These are phyloP conservation scores for Claviceps sp. DNA, from an alignment of 2,329 filamentous ascomycete genomes.

Conservation along the genomic window DNA sequence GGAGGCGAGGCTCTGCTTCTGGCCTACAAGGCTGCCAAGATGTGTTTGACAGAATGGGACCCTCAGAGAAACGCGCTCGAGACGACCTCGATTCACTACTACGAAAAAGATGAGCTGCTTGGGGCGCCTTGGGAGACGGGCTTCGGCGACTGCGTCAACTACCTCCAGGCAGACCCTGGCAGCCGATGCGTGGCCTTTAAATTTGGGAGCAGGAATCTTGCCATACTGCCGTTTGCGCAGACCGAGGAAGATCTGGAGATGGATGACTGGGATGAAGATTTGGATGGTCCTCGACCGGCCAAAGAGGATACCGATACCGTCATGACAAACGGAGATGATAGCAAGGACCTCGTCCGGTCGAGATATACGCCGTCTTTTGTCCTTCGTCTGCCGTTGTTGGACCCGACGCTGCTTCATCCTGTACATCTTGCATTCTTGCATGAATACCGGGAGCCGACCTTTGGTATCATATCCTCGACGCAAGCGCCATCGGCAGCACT, in stretches of 20 bases:
- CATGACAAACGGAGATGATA: conserved; percentile 21
- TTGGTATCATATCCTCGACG: conserved; percentile 80
- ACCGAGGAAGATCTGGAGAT: conserved; percentile 77
- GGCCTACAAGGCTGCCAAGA: conserved; percentile 79
- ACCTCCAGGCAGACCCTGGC: conserved; percentile 75
- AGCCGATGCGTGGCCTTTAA: conserved; percentile 90
- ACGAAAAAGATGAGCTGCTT: conserved; percentile 83
- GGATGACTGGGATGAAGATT: conserved; percentile 77
- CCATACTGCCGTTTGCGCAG: conserved; percentile 86
- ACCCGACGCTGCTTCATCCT: conserved; percentile 75
- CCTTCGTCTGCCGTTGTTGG: conserved; percentile 74
- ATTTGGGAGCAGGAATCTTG: conserved; percentile 77
- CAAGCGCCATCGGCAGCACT: conserved; percentile 61
- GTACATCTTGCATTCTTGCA: conserved; percentile 86
- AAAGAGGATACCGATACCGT: conserved; percentile 24
- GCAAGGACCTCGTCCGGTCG: conserved; percentile 23
- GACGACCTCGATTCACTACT: conserved; percentile 93
- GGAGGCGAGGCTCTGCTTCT: conserved; percentile 75
- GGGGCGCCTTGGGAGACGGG: conserved; percentile 70
- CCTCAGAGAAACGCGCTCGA: conserved; percentile 63
- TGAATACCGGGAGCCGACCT: conserved; percentile 95
- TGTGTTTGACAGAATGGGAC: conserved; percentile 91
- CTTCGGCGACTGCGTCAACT: conserved; percentile 63
- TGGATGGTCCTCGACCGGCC: conserved; percentile 52
- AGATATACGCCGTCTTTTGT: conserved; percentile 89